Conservation (phyloP, 352 stramenopile species). For the Globisporangium nodosum region DNA sequence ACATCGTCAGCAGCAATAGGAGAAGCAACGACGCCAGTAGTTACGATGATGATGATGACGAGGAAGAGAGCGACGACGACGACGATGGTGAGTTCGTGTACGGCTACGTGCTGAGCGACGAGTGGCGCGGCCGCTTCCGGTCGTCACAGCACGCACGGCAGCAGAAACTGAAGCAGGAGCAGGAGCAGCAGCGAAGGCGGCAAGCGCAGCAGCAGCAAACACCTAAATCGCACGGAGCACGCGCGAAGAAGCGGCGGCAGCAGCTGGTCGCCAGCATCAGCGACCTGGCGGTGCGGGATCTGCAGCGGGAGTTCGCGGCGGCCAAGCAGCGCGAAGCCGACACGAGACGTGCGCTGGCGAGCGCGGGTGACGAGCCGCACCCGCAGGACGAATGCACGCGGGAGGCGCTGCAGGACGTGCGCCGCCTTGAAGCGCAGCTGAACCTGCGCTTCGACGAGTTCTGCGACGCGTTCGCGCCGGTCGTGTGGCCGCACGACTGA, state of each 20-base stretch:
- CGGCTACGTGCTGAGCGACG: constrained; percentile 62
- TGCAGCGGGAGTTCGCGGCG: constrained; percentile 33
- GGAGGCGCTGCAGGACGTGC: constrained; percentile 10
- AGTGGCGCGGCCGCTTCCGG: constrained; percentile 56
- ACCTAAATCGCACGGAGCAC: background rate
- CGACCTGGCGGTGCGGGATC: constrained; percentile 23
- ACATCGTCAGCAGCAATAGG: background rate
- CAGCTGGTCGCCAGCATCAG: background rate
- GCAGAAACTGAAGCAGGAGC: constrained; percentile 16
- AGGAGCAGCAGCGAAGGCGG: constrained; percentile 1
- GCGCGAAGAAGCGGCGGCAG: constrained; percentile 3
- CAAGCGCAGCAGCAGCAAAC: background rate
- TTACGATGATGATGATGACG: constrained; percentile 4
- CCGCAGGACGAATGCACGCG: background rate
- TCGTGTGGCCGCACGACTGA: constrained; percentile 45
- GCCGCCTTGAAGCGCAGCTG: constrained; percentile 44
- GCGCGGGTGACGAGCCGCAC: background rate
- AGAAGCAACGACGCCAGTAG: background rate
- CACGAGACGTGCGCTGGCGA: constrained; percentile 20
- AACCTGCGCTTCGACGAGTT: constrained; percentile 55
- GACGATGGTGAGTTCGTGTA: constrained; percentile 58
- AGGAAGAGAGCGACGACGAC: constrained; percentile 9
- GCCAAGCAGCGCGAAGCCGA: constrained; percentile 32
- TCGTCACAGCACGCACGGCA: constrained; percentile 6
- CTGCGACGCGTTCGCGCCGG: constrained; percentile 49